Percentiles rank a stretch among this genome's conserved stretches.
phyloP scores from a whole-genome alignment of 306 rosid species.

The Hylodesmum podocarpum region DNA sequence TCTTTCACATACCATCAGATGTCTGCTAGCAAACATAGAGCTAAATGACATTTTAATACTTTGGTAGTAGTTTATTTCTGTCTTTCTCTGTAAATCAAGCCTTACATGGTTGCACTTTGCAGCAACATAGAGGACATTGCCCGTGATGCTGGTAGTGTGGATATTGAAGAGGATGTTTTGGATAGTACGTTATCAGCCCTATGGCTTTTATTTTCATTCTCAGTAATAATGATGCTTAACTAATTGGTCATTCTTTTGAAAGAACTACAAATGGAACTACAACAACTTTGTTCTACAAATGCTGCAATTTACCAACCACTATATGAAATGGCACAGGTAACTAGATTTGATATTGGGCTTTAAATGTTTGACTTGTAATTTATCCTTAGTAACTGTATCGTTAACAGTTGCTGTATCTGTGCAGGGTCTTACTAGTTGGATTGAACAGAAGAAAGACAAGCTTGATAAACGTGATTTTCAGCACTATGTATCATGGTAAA shows the following conservation, averaged over 20 bases:
- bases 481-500: slow-evolving; percentile 82
- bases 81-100: slow-evolving; percentile 14
- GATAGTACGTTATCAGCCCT: slow-evolving; percentile 64
- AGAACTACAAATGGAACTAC: slow-evolving; percentile 82
- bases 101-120: slow-evolving; percentile 46
- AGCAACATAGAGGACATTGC: slow-evolving; percentile 96
- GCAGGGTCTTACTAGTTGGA: slow-evolving; percentile 91
- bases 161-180: slow-evolving; percentile 76
- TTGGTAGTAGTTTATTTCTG: not conserved
- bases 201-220: slow-evolving; percentile 18
- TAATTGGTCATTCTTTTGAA: slow-evolving; percentile 36
- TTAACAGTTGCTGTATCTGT: slow-evolving; percentile 24
- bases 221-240: slow-evolving; percentile 30
- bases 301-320: slow-evolving; percentile 72
- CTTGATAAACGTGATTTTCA: slow-evolving; percentile 86
- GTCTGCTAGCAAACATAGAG: not conserved
- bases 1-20: slow-evolving; percentile 10
- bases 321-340: slow-evolving; percentile 88
- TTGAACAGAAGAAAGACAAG: slow-evolving; percentile 57
- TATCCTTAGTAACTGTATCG: slow-evolving; percentile 17
- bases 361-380: slow-evolving; percentile 25
- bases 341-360: slow-evolving; percentile 19
- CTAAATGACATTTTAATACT: slow-evolving; percentile 8
- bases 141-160: slow-evolving; percentile 91
- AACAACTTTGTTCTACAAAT: slow-evolving; percentile 58